phyloP scores from a whole-genome alignment of 305 asterid species.

The Andrographis paniculata region DNA sequence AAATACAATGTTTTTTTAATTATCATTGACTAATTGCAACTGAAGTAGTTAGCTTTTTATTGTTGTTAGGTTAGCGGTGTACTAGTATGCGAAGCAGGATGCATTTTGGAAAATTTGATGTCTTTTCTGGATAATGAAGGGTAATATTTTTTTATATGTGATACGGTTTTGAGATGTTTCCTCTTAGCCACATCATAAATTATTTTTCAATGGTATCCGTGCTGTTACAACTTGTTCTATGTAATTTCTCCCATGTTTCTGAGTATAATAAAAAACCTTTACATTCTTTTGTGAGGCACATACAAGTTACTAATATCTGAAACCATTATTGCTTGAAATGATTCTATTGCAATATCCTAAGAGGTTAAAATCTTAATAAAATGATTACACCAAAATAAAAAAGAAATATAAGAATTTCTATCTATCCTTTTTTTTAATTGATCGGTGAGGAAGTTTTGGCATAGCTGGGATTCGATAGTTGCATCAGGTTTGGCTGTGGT shows the following conservation, averaged over 20 bases:
- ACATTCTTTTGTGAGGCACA: conserved; percentile 1
- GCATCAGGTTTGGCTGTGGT: too few species aligned
- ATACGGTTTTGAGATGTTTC: not conserved
- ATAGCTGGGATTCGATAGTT: too few species aligned
- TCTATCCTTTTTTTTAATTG: too few species aligned
- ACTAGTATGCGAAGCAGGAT: conserved; percentile 98
- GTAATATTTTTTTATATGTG: conserved; percentile 29
- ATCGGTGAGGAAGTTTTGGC: too few species aligned
- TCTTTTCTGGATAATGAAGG: conserved; percentile 85
- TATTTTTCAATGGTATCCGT: conserved; percentile 5
- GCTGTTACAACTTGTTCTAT: conserved; percentile 5
- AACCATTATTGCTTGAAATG: not conserved
- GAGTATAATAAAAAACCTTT: not conserved
- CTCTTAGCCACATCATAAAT: conserved; percentile 8
- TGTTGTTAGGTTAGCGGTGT: conserved; percentile 65
- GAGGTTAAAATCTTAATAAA: not conserved
- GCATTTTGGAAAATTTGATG: conserved; percentile 93
- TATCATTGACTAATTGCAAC: conserved; percentile 14
- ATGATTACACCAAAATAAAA: too few species aligned
- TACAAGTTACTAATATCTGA: conserved; percentile 6
- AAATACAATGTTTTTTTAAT: not conserved
- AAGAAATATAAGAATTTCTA: too few species aligned
- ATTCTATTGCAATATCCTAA: not conserved
- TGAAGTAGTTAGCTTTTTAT: conserved; percentile 20
- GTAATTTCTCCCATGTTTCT: conserved; percentile 2